A percentile compares a stretch with the other conserved stretches of the same genome.
These are phyloP conservation scores for Coprinellus aureogranulatus DNA, from an alignment of 768 basidiomycete genomes.

Conservation along the genomic window DNA sequence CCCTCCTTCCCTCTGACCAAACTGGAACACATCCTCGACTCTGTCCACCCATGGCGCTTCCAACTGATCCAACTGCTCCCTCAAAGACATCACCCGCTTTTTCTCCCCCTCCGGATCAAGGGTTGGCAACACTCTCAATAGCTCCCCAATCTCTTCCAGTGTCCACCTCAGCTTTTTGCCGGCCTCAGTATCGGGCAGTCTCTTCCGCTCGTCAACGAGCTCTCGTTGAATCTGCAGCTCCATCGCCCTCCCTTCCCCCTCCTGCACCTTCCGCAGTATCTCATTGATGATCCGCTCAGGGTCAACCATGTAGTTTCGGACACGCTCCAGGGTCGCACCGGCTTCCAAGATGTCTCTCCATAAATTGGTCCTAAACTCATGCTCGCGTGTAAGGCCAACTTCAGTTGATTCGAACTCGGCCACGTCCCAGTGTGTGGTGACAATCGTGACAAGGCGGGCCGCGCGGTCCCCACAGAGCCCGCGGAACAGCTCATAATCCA, in stretches of 20 bases:
- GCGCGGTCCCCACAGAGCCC: conserved; percentile 2
- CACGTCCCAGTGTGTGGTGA: conserved; percentile 3
- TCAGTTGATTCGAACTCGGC: background rate
- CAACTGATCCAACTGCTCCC: too few relatives aligned
- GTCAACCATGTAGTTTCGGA: background rate
- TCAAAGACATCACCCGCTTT: too few relatives aligned
- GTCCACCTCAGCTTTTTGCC: conserved; percentile 14
- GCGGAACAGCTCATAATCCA: conserved; percentile 1
- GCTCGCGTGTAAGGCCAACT: conserved; percentile 8
- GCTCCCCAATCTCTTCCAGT: conserved; percentile 7
- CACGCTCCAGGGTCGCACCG: background rate
- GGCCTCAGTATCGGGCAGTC: conserved; percentile 14
- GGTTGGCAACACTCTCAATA: background rate
- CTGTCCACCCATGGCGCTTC: too few relatives aligned
- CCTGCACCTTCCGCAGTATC: background rate
- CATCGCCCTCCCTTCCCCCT: background rate
- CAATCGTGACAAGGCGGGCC: background rate
- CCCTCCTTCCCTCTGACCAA: too few relatives aligned
- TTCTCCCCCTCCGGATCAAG: too few relatives aligned
- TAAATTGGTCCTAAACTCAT: conserved; percentile 12
- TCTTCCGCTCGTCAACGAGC: conserved; percentile 9
- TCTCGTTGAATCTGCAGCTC: conserved; percentile 4
- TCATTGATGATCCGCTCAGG: background rate
- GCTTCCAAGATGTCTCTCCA: conserved; percentile 13
- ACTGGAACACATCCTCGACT: too few relatives aligned